Conservation (phyloP, 2,329 filamentous ascomycete species). For the Penicillium sp. region DNA sequence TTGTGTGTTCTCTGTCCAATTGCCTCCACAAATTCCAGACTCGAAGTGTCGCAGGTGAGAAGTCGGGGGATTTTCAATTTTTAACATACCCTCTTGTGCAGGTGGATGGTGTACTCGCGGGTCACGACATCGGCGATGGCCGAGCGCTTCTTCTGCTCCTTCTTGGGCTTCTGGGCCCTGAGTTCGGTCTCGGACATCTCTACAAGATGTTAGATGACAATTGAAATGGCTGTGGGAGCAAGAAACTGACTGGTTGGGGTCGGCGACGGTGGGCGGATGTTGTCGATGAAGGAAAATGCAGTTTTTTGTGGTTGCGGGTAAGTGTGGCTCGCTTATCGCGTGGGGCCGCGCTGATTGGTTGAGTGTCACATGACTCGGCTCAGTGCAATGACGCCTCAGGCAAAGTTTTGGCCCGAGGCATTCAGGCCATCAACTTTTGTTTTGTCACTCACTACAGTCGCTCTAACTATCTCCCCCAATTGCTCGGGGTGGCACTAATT, state of each 20-base stretch:
- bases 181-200: slow-evolving; percentile 62
- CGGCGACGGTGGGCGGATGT: slow-evolving; percentile 36
- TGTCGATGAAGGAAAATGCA: slow-evolving; percentile 31
- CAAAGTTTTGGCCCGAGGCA: slow-evolving; percentile 5
- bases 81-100: slow-evolving; percentile 95
- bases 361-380: not conserved
- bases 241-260: slow-evolving; percentile 34
- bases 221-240: not conserved
- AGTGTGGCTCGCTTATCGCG: slow-evolving; percentile 37
- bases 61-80: slow-evolving; percentile 12
- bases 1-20: slow-evolving; percentile 33
- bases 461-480: too few species aligned
- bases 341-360: slow-evolving; percentile 26
- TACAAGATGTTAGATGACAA: slow-evolving; percentile 30
- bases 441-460: not conserved
- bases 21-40: slow-evolving; percentile 22
- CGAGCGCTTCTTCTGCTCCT: slow-evolving; percentile 70
- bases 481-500: not conserved
- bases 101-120: slow-evolving; percentile 99
- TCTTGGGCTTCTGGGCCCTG: too few species aligned
- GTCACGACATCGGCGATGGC: slow-evolving; percentile 99
- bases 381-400: too few species aligned
- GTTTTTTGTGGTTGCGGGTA: slow-evolving; percentile 31
- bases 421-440: not conserved
- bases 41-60: slow-evolving; percentile 20